phyloP scores from a whole-genome alignment of 768 basidiomycete species.

The Termitomyces sp. region DNA sequence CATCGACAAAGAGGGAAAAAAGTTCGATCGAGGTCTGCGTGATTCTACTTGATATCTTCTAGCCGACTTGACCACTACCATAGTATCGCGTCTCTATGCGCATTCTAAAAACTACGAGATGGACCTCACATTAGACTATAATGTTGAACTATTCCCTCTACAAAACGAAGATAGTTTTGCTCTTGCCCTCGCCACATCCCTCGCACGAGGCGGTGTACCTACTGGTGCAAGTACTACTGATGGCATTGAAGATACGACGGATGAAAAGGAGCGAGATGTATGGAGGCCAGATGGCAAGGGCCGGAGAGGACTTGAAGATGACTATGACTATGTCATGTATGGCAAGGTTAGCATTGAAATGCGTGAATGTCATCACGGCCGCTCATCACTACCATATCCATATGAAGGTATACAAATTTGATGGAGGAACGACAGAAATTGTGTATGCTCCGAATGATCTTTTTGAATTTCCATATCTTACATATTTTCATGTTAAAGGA shows the following conservation, averaged over 20 bases:
- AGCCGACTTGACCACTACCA: constrained; percentile 2
- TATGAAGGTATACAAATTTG: constrained; percentile 90
- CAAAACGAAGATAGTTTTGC: constrained; percentile 66
- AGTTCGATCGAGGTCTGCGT: constrained; percentile 89
- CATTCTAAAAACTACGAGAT: constrained; percentile 90
- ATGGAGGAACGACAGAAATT: constrained; percentile 75
- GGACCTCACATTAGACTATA: constrained; percentile 92
- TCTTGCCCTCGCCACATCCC: constrained; percentile 79
- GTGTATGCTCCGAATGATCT: constrained; percentile 52
- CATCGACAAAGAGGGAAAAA: constrained; percentile 91
- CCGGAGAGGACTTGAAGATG: constrained; percentile 78
- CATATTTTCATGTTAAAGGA: constrained; percentile 39
- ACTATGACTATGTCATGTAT: constrained; percentile 99
- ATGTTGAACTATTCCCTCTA: constrained; percentile 85
- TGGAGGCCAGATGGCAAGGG: constrained; percentile 87
- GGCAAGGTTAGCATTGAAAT: constrained; percentile 65
- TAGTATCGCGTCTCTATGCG: constrained; percentile 89
- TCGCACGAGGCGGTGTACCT: constrained; percentile 50
- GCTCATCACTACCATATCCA: background rate
- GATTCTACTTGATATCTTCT: background rate
- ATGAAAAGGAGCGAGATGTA: constrained; percentile 71
- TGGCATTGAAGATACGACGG: constrained; percentile 41
- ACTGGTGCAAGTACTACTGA: constrained; percentile 40
- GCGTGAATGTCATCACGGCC: background rate
- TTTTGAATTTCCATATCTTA: constrained; percentile 1